phyloP scores from a whole-genome alignment of 1,284 basidiomycete genomes.

The Leccinum solheimii region DNA sequence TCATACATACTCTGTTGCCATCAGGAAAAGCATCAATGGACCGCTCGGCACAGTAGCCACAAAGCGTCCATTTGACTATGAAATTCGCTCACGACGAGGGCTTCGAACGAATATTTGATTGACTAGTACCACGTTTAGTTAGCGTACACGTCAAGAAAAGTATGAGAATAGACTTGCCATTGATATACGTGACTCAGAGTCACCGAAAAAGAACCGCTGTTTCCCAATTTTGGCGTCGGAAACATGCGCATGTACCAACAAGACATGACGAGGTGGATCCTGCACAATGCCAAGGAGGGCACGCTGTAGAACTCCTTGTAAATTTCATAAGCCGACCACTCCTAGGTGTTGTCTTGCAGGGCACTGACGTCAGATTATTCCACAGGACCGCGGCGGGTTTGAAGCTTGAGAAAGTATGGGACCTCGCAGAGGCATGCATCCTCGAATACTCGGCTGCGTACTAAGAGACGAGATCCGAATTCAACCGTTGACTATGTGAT shows the following conservation, averaged over 20 bases:
- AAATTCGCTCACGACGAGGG: too few species aligned
- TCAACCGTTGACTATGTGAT: background rate
- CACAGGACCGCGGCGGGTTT: constrained; percentile 19
- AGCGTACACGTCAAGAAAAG: too few species aligned
- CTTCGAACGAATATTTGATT: too few species aligned
- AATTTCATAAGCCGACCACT: constrained; percentile 29
- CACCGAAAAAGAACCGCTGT: constrained; percentile 25
- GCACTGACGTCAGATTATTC: constrained; percentile 4
- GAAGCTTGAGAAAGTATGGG: constrained; percentile 37
- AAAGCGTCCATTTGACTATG: too few species aligned
- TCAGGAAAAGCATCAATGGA: too few species aligned
- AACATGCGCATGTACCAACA: constrained; percentile 30
- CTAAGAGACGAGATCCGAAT: constrained; percentile 9
- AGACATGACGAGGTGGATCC: constrained; percentile 35
- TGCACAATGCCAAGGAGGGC: constrained; percentile 36
- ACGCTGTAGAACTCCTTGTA: constrained; percentile 31
- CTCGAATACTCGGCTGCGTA: constrained; percentile 30
- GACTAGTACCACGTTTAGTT: too few species aligned
- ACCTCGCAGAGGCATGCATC: constrained; percentile 31
- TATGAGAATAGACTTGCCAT: too few species aligned
- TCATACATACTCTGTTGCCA: too few species aligned
- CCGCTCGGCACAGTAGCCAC: too few species aligned
- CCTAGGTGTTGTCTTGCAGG: background rate
- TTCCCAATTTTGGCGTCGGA: constrained; percentile 39
- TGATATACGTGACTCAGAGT: too few species aligned